A percentile compares a stretch with the other conserved stretches of the same genome.
Conservation (phyloP, 306 rosid genomes). For the Comarum palustre region DNA sequence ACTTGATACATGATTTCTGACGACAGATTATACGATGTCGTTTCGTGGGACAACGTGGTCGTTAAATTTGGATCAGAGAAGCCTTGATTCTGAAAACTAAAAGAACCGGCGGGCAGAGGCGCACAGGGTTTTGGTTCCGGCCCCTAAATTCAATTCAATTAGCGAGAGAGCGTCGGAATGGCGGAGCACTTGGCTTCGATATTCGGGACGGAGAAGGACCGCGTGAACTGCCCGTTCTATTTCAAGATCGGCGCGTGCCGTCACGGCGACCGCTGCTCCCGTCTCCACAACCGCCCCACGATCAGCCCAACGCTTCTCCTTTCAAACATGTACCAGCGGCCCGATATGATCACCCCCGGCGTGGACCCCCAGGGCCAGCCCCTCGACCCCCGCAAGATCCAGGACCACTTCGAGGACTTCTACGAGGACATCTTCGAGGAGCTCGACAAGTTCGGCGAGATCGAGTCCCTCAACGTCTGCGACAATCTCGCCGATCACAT, state of each 20-base stretch:
- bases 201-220: slow-evolving; percentile 69
- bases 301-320: slow-evolving; percentile 63
- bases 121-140: background rate
- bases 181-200: slow-evolving; percentile 79
- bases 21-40: no score
- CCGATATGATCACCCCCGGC: slow-evolving; percentile 73
- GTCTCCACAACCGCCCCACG: slow-evolving; percentile 67
- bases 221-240: slow-evolving; percentile 79
- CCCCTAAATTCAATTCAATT: background rate
- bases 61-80: background rate
- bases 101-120: background rate
- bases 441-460: slow-evolving; percentile 57
- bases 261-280: slow-evolving; percentile 66
- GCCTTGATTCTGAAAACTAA: background rate
- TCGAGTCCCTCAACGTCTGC: slow-evolving; percentile 64
- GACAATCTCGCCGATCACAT: slow-evolving; percentile 77
- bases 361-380: slow-evolving; percentile 57
- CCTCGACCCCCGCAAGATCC: slow-evolving; percentile 57
- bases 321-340: slow-evolving; percentile 76
- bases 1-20: no score
- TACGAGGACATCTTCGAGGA: slow-evolving; percentile 68
- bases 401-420: slow-evolving; percentile 64
- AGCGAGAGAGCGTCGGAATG: slow-evolving; percentile 21
- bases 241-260: slow-evolving; percentile 80
- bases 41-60: background rate